phyloP scores from a whole-genome alignment of 108 stramenopile genomes.

The Nitzschia putrida region DNA sequence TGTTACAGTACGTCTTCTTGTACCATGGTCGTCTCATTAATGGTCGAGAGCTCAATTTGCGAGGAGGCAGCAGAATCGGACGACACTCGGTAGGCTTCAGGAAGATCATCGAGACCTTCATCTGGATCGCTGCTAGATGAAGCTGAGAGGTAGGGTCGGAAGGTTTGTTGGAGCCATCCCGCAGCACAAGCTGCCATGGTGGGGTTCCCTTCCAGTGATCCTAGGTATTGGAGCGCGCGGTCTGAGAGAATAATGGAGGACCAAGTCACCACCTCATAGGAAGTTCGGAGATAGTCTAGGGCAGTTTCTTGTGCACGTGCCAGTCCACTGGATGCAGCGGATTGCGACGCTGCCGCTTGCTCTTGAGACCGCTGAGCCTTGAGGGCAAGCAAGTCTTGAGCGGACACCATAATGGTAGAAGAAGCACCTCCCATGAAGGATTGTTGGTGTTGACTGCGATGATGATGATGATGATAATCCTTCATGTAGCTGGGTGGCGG shows the following conservation, averaged over 20 bases:
- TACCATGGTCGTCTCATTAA: background rate
- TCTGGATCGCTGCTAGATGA: background rate
- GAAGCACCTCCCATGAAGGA: background rate
- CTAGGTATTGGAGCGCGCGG: too few species aligned
- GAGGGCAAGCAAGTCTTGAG: slow-evolving; percentile 26
- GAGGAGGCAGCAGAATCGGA: too few species aligned
- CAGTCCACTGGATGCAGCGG: too few species aligned
- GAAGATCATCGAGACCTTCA: background rate
- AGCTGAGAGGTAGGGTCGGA: background rate
- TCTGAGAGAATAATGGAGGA: too few species aligned
- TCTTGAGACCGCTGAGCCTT: background rate
- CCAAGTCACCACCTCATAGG: too few species aligned
- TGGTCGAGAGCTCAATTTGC: background rate
- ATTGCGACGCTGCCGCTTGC: too few species aligned
- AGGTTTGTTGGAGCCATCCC: background rate
- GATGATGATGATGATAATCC: background rate
- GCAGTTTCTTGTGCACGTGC: too few species aligned
- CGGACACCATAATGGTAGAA: slow-evolving; percentile 39
- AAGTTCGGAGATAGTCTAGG: too few species aligned
- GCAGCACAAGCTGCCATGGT: background rate
- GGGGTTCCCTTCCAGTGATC: too few species aligned
- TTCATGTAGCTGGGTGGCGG: background rate
- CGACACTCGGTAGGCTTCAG: background rate
- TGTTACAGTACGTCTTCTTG: too few species aligned
- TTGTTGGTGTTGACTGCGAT: background rate